phyloP scores from a whole-genome alignment of 352 stramenopile genomes.

The Globisporangium parvum region DNA sequence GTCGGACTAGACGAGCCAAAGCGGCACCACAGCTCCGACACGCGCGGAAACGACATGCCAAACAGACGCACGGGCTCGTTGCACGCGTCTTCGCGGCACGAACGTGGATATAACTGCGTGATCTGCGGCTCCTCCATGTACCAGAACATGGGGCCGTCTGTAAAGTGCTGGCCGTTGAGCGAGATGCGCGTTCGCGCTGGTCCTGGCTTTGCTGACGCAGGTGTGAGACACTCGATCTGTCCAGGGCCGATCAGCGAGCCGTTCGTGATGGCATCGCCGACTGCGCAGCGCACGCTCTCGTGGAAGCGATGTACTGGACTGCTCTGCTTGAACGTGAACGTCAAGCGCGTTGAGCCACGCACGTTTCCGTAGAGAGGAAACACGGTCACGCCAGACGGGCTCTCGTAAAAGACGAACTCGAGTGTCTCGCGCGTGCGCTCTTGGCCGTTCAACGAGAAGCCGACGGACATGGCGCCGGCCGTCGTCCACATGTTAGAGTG shows the following conservation, averaged over 20 bases:
- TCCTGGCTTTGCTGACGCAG: neutral
- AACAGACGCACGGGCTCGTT: conserved; percentile 16
- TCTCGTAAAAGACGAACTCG: conserved; percentile 27
- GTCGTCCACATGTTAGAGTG: conserved; percentile 16
- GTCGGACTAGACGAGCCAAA: conserved; percentile 26
- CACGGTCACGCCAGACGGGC: conserved; percentile 3
- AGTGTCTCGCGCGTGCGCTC: conserved; percentile 17
- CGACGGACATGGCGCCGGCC: conserved; percentile 9
- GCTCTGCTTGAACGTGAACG: conserved; percentile 15
- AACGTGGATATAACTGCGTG: conserved; percentile 17
- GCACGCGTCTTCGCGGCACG: conserved; percentile 11
- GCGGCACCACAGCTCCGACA: conserved; percentile 30
- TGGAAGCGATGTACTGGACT: conserved; percentile 1
- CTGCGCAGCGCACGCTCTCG: conserved; percentile 16
- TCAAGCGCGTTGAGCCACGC: conserved; percentile 24
- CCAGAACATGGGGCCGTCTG: conserved; percentile 30
- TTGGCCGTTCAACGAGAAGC: conserved; percentile 34
- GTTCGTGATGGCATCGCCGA: conserved; percentile 15
- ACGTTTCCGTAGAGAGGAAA: conserved; percentile 9
- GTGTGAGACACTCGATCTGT: conserved; percentile 8
- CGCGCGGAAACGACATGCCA: conserved; percentile 24
- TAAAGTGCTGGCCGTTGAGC: conserved; percentile 37
- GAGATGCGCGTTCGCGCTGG: conserved; percentile 18
- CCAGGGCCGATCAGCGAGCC: conserved; percentile 2
- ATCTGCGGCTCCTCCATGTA: conserved; percentile 29